Evolutionary conservation across 75 land plant species (phyloP).

Genomic region (Pinus albicaulis): DNA sequence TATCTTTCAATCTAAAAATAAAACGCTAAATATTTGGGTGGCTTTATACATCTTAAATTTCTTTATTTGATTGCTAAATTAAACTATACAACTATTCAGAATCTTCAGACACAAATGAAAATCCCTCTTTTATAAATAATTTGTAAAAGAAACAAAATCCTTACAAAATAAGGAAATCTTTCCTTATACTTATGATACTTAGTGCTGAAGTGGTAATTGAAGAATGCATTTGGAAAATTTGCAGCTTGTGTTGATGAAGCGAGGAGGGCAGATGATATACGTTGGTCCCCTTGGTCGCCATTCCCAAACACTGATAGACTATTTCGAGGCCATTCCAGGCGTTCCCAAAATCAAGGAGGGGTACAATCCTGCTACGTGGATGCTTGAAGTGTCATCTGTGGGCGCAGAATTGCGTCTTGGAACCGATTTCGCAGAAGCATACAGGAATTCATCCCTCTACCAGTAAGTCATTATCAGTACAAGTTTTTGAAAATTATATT

Average conservation of each 20-base stretch:
- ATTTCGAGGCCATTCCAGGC: conserved; percentile 62
- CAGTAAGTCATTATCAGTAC: conserved; percentile 24
- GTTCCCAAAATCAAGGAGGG: conserved; percentile 57
- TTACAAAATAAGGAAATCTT: too few relatives aligned
- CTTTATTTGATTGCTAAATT: too few relatives aligned
- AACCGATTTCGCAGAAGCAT: conserved; percentile 60
- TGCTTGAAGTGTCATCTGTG: conserved; percentile 51
- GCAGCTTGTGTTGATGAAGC: conserved; percentile 58
- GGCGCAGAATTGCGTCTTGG: conserved; percentile 40
- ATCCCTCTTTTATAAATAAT: too few relatives aligned
- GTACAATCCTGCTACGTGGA: conserved; percentile 79
- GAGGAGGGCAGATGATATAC: conserved; percentile 64
- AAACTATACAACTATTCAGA: too few relatives aligned
- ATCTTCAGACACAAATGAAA: too few relatives aligned
- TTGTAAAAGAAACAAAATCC: too few relatives aligned
- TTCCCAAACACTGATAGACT: conserved; percentile 45
- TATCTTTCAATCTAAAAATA: too few relatives aligned
- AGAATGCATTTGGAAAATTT: background rate
- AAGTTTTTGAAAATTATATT: too few relatives aligned
- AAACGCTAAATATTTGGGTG: too few relatives aligned
- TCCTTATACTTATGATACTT: too few relatives aligned
- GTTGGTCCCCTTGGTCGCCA: conserved; percentile 45
- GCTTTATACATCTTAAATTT: too few relatives aligned
- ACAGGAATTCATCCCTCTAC: conserved; percentile 45
- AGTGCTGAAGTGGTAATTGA: too few relatives aligned